A percentile compares a stretch with the other conserved stretches of the same genome.
Conservation (phyloP, 2,329 filamentous ascomycete species). For the Aspergillus fructus region DNA sequence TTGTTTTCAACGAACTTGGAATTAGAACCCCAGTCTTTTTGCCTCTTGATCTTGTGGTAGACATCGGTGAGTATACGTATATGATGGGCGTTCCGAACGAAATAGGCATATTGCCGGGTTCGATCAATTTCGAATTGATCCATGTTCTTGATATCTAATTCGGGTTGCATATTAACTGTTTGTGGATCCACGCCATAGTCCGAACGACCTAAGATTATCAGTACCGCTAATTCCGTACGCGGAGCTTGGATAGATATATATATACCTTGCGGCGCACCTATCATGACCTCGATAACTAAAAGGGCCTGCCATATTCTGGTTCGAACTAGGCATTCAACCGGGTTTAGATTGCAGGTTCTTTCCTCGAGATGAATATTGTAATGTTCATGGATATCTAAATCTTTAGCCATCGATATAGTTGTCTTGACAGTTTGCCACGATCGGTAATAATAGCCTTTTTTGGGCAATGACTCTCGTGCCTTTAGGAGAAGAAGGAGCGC, state of each 20-base stretch:
- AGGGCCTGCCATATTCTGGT: slow-evolving; percentile 88
- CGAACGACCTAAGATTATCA: slow-evolving; percentile 60
- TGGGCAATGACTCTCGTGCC: slow-evolving; percentile 85
- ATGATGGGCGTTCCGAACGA: slow-evolving; percentile 73
- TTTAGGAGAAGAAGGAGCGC: slow-evolving; percentile 85
- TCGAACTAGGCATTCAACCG: slow-evolving; percentile 77
- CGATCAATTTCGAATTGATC: slow-evolving; percentile 74
- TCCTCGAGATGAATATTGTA: slow-evolving; percentile 73
- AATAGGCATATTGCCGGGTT: slow-evolving; percentile 81
- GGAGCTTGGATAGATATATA: slow-evolving; percentile 13
- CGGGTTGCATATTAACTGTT: slow-evolving; percentile 71
- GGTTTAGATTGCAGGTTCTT: slow-evolving; percentile 65
- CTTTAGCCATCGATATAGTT: slow-evolving; percentile 89
- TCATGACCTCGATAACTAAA: slow-evolving; percentile 84
- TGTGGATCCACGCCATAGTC: slow-evolving; percentile 75
- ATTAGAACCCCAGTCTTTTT: slow-evolving; percentile 82
- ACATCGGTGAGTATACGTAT: slow-evolving; percentile 74
- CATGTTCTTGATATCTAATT: slow-evolving; percentile 61
- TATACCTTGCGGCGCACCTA: slow-evolving; percentile 86
- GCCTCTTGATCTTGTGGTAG: slow-evolving; percentile 71
- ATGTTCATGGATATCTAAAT: slow-evolving; percentile 86
- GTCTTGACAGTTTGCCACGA: slow-evolving; percentile 97
- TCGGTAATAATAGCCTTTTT: slow-evolving; percentile 91
- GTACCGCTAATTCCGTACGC: not conserved
- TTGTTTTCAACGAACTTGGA: slow-evolving; percentile 79